Percentiles rank a stretch among this genome's conserved stretches.
These are phyloP conservation scores for Ustilago tritici DNA, from an alignment of 1,284 basidiomycete genomes.

Conservation along the genomic window DNA sequence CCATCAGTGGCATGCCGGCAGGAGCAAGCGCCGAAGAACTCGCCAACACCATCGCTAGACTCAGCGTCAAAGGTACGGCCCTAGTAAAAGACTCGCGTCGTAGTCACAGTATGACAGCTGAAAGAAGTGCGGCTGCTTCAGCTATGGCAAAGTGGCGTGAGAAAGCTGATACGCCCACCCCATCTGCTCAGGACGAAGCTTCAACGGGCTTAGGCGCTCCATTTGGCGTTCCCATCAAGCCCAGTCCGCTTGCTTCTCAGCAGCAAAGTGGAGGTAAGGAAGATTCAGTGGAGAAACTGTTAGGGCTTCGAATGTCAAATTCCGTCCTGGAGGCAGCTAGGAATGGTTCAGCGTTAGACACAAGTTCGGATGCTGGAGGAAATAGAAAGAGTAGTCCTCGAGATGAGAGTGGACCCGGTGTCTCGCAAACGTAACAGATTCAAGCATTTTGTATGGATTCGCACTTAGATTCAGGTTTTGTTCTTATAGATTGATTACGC, in stretches of 20 bases:
- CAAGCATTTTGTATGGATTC: not conserved
- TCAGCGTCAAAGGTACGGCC: conserved; percentile 57
- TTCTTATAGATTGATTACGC: no score
- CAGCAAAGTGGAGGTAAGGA: not conserved
- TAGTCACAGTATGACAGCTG: conserved; percentile 37
- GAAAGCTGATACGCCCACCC: conserved; percentile 19
- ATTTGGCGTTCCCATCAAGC: conserved; percentile 5
- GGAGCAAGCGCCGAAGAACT: conserved; percentile 49
- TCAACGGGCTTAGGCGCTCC: conserved; percentile 8
- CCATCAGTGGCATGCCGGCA: conserved; percentile 7
- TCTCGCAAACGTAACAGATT: not conserved
- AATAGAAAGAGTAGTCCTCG: conserved; percentile 19
- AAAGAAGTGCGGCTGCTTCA: conserved; percentile 39
- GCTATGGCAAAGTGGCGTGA: conserved; percentile 48
- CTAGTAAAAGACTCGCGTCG: conserved; percentile 28
- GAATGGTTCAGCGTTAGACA: conserved; percentile 36
- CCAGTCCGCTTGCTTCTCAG: conserved; percentile 20
- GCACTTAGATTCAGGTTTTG: not conserved
- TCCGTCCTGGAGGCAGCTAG: conserved; percentile 19
- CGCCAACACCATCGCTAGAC: conserved; percentile 55
- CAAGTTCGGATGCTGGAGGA: conserved; percentile 17
- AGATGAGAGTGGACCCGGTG: conserved; percentile 12
- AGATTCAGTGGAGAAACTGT: conserved; percentile 14
- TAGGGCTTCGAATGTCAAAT: conserved; percentile 18
- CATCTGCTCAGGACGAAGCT: conserved; percentile 10